A percentile compares a stretch with the other conserved stretches of the same genome.
phyloP scores from a whole-genome alignment of 176 grass and related monocot species.

The Hordeum vulgare region DNA sequence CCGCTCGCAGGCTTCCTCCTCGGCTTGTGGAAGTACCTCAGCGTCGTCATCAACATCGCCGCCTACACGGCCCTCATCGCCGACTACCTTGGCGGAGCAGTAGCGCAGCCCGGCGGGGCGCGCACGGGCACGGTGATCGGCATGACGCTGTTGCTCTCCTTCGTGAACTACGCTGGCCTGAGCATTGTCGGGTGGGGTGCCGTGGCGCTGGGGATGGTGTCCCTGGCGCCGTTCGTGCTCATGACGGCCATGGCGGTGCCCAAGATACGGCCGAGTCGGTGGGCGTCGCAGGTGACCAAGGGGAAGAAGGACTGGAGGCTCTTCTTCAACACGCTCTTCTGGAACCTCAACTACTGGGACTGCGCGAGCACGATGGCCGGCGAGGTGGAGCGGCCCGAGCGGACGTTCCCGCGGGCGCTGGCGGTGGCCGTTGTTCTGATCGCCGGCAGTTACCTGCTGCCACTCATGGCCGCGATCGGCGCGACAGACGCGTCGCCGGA shows the following conservation, averaged over 20 bases:
- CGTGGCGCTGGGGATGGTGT: slow-evolving; percentile 42
- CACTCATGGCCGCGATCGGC: slow-evolving; percentile 63
- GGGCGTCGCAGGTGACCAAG: slow-evolving; percentile 15
- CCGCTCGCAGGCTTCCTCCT: neutral
- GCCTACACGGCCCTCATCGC: neutral
- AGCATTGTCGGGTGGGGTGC: slow-evolving; percentile 59
- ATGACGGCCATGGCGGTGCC: slow-evolving; percentile 56
- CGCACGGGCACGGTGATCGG: slow-evolving; percentile 29
- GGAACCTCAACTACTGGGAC: slow-evolving; percentile 91
- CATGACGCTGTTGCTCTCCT: slow-evolving; percentile 48
- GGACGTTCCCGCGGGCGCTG: slow-evolving; percentile 61
- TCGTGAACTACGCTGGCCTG: slow-evolving; percentile 65
- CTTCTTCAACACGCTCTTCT: slow-evolving; percentile 82
- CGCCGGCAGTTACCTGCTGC: slow-evolving; percentile 51
- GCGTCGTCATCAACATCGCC: neutral
- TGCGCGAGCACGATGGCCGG: slow-evolving; percentile 73
- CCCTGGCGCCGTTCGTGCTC: slow-evolving; percentile 57
- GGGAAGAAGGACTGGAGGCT: slow-evolving; percentile 45
- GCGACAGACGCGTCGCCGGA: slow-evolving; percentile 36
- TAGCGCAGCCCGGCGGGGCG: neutral
- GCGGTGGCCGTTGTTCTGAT: slow-evolving; percentile 47
- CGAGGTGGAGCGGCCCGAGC: slow-evolving; percentile 55
- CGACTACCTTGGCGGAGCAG: slow-evolving; percentile 10
- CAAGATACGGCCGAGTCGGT: slow-evolving; percentile 36
- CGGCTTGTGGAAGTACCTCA: neutral